Base-by-base conservation (phyloP, 2,329 filamentous ascomycete species). In the Fusarium sp. region DNA sequence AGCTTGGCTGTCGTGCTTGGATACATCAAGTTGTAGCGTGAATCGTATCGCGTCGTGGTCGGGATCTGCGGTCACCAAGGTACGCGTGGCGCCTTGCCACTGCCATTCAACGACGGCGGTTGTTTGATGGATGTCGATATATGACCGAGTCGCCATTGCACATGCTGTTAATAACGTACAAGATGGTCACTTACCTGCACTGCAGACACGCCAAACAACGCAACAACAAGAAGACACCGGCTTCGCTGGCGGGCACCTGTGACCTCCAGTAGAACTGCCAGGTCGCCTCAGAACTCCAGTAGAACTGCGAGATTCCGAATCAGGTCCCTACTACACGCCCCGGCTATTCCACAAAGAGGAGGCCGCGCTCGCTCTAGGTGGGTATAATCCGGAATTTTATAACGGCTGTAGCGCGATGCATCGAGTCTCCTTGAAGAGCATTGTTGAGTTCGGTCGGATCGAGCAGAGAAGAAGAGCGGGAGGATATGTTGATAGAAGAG, bases 331-430 rank as follows among this genome's bases (percentile, higher is more conserved):
- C 49, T 54, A 54, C 49, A 54, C 23, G 31, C 53, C 53, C 53
- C 53, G 49, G 53, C 37, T 56, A 56, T 54, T 56, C 53, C 53
- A 42, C 23, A 21, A 9, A 54, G 25, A 37, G 36, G 15, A 41
- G 41, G 3, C 2, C 27, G 37, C 32, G 47, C 51, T 51, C 33
- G 29, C 42, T 54, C 31, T 54, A 13, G 8, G 29, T 47, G 49
- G 53, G 53, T 54, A 54, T 56, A 56, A 54, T 36, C 42, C 53
- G 53, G 53, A 56, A 48, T 56, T 54, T 56, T 54, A 54, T 21
- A 54, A 21, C 31, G 53, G 53, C 41, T 54, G 53, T 47, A 53
- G 49, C 36, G 53, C 53, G 35, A 54, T 36, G 13, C 17, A 54
- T 31, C 14, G 35, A 23, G 3, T 31, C 36, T 25, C 13, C 41